Evolutionary conservation across 2,329 filamentous ascomycete species (phyloP), one percentile per base, ranked within the genome.

Genomic region (Ophiostoma montium): DNA sequence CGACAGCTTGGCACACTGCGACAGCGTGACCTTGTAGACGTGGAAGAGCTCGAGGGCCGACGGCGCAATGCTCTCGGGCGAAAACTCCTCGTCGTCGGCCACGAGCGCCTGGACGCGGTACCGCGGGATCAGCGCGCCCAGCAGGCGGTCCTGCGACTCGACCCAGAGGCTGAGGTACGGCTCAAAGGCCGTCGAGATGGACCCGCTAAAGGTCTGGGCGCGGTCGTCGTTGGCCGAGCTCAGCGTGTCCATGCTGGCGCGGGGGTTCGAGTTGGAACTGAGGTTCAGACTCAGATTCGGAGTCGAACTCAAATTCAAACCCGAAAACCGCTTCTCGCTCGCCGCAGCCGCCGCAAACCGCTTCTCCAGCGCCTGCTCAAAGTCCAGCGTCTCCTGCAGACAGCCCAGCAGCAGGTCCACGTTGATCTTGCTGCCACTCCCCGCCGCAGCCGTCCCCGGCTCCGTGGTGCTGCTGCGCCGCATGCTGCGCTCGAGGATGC

Each of bases 151-250:
- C 64, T 96, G 92, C 10, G 87, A 90, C 52, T 96, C 90, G 2
- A 98, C 88, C 92, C 92, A 98, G 4, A 98, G 70, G 61, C 87
- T 95, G 55, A 98, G 74, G 63, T 96, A 98, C 1, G 92, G 92
- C 65, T 96, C 92, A 60, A 98, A 98, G 1, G 92, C 92, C 54
- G 94, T 87, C 0, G 92, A 96, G 53, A 98, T 95, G 4, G 86
- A 82, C 50, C 94, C 87, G 49, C 86, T 84, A 63, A 95, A 95
- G 49, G 78, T 82, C 18, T 85, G 80, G 0, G 80, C 70, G 56
- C 81, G 81, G 47, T 88, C 85, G 52, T 89, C 85, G 52, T 89
- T 85, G 9, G 77, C 70, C 1, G 86, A 94, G 53, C 80, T 83
- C 30, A 94, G 76, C 0, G 90, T 96, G 62, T 98, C 92, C 50